Conservation (phyloP, 768 basidiomycete genomes). For the Naganishia vishniacii region DNA sequence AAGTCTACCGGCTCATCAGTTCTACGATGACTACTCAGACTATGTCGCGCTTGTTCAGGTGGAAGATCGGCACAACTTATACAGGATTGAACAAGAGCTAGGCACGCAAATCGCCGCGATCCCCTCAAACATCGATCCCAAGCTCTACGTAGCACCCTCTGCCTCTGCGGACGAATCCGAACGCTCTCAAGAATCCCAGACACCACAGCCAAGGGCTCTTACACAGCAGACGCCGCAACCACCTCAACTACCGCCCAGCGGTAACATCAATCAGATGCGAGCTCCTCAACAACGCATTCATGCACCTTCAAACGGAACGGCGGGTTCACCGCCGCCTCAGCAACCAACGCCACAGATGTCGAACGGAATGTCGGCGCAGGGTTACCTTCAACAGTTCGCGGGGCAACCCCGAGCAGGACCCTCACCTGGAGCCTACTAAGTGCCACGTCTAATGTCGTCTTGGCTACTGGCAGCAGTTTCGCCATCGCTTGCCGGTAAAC, state of each 20-base stretch:
- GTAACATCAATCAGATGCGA: constrained; percentile 28
- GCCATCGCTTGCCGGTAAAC: too few relatives aligned
- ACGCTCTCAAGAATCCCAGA: constrained; percentile 31
- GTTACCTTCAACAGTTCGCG: constrained; percentile 8
- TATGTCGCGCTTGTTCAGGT: constrained; percentile 50
- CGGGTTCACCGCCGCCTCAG: neutral
- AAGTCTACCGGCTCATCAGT: constrained; percentile 22
- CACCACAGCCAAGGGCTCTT: constrained; percentile 15
- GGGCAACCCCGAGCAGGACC: neutral
- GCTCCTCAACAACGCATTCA: constrained; percentile 21
- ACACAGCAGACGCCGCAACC: constrained; percentile 29
- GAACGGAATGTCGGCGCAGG: constrained; percentile 17
- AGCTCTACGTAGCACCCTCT: constrained; percentile 80
- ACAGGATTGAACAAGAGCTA: constrained; percentile 95
- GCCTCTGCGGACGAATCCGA: constrained; percentile 38
- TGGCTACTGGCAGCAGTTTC: too few relatives aligned
- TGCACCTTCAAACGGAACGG: constrained; percentile 7
- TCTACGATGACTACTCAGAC: neutral
- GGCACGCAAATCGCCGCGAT: constrained; percentile 97
- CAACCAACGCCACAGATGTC: constrained; percentile 6
- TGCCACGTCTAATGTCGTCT: too few relatives aligned
- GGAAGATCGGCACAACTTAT: constrained; percentile 95
- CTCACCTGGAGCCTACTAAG: neutral
- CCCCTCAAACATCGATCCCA: constrained; percentile 81
- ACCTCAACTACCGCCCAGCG: constrained; percentile 27